Percentiles rank a stretch among this genome's conserved stretches.
Evolutionary conservation across 192 early-diverging fungal genomes (phyloP).

Genomic region (Entomortierella lignicola): DNA sequence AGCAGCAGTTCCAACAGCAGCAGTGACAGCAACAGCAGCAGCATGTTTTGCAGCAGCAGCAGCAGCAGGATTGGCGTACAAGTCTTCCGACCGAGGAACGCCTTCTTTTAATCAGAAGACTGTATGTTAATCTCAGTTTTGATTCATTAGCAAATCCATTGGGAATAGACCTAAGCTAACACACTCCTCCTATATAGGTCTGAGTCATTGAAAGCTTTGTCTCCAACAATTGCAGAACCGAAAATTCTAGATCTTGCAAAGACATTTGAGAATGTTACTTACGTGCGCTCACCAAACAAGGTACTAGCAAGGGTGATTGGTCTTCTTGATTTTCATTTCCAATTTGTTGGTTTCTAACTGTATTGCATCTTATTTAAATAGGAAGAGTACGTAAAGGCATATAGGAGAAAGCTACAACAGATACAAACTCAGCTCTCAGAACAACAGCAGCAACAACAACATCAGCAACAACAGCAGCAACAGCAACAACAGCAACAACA

Average conservation of each 20-base stretch:
- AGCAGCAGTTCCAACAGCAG: slow-evolving; percentile 12
- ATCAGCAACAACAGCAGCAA: slow-evolving; percentile 8
- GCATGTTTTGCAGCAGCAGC: slow-evolving; percentile 5
- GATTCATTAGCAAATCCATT: too few species aligned
- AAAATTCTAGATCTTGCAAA: slow-evolving; percentile 48
- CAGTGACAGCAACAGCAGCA: slow-evolving; percentile 22
- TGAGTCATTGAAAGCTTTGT: slow-evolving; percentile 32
- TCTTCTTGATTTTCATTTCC: not conserved
- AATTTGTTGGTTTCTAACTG: not conserved
- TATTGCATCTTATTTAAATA: not conserved
- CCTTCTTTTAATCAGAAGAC: slow-evolving; percentile 22
- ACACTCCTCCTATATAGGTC: slow-evolving; percentile 12
- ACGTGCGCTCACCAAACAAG: slow-evolving; percentile 24
- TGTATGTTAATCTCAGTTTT: slow-evolving; percentile 13
- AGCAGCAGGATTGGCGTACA: slow-evolving; percentile 12
- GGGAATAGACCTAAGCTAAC: too few species aligned
- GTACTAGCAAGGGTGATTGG: not conserved
- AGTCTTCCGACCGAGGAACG: slow-evolving; percentile 28
- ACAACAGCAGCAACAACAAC: slow-evolving; percentile 1
- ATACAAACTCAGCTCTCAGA: slow-evolving; percentile 33
- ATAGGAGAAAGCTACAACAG: slow-evolving; percentile 40
- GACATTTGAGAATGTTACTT: slow-evolving; percentile 50
- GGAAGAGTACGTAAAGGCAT: slow-evolving; percentile 30
- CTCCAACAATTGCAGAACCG: slow-evolving; percentile 33
- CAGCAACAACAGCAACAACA: slow-evolving; percentile 5